phyloP scores from a whole-genome alignment of 139 green algal species.

The Auxenochlorella pyrenoidosa region DNA sequence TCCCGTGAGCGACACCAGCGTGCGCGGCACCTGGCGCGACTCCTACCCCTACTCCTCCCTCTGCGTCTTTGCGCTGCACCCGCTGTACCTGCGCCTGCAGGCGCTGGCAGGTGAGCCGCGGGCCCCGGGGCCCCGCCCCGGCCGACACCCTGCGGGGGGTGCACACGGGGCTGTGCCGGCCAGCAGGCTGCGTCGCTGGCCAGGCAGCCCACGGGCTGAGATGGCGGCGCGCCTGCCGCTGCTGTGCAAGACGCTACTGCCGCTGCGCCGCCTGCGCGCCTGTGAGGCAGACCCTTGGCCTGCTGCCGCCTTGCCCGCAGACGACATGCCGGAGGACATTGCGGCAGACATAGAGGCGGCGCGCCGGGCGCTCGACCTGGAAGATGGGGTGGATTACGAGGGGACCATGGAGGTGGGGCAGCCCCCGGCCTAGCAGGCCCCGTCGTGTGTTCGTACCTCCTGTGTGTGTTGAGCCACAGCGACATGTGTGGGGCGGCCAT shows the following conservation, averaged over 20 bases:
- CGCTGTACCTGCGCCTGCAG: constrained; percentile 82
- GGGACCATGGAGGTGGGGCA: constrained; percentile 11
- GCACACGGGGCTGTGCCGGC: no score
- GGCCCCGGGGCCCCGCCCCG: background rate
- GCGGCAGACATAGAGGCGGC: constrained; percentile 43
- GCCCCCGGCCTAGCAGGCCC: no score
- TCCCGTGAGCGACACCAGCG: constrained; percentile 96
- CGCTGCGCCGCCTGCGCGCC: no score
- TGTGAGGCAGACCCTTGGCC: no score
- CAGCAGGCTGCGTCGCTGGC: no score
- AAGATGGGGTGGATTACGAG: constrained; percentile 60
- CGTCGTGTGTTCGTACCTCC: no score
- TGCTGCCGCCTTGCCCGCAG: background rate
- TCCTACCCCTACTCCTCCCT: constrained; percentile 96
- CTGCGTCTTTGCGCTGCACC: constrained; percentile 94
- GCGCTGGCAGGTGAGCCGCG: constrained; percentile 46
- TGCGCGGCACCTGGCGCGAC: constrained; percentile 93
- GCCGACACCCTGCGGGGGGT: no score
- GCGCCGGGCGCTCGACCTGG: constrained; percentile 47
- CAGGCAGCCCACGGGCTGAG: no score
- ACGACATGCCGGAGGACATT: constrained; percentile 51
- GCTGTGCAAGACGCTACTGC: no score
- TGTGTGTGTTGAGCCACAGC: no score
- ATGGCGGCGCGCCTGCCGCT: no score
- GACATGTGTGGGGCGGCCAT: no score